Evolutionary conservation across 768 basidiomycete species (phyloP).

Genomic region (Boletus huronensis): DNA sequence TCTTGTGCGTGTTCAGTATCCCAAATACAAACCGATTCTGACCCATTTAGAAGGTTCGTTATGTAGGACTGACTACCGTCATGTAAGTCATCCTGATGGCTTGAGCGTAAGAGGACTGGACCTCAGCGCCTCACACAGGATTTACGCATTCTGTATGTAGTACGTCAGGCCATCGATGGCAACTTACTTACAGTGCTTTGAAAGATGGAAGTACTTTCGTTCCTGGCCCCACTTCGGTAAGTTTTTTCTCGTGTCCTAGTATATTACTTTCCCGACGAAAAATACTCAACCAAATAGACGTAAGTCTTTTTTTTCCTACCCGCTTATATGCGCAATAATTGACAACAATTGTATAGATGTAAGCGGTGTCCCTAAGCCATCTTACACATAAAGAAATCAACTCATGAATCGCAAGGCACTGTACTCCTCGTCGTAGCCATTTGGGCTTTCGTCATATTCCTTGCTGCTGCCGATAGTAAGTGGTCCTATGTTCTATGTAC

Average conservation of each 20-base stretch:
- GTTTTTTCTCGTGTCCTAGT: not conserved
- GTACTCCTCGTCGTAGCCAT: not conserved
- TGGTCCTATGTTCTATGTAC: not conserved
- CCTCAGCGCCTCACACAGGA: not conserved
- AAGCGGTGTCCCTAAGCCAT: not conserved
- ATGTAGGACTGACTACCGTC: constrained; percentile 5
- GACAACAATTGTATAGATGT: constrained; percentile 13
- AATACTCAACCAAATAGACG: constrained; percentile 6
- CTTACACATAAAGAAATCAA: not conserved
- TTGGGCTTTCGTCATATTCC: constrained; percentile 8
- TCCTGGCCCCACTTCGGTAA: constrained; percentile 15
- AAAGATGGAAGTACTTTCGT: constrained; percentile 17
- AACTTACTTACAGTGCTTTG: not conserved
- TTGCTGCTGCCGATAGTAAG: constrained; percentile 20
- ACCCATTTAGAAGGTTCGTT: constrained; percentile 15
- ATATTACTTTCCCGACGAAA: not conserved
- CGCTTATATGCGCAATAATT: not conserved
- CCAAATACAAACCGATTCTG: not conserved
- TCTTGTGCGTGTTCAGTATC: constrained; percentile 10
- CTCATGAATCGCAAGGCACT: constrained; percentile 7
- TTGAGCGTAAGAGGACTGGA: not conserved
- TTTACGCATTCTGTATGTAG: constrained; percentile 8
- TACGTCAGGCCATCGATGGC: rapidly evolving
- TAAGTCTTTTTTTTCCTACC: constrained; percentile 2
- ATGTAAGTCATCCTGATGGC: constrained; percentile 5